These are phyloP conservation scores for Annulohypoxylon stygium DNA, from an alignment of 495 filamentous ascomycete genomes.

Conservation along the genomic window DNA sequence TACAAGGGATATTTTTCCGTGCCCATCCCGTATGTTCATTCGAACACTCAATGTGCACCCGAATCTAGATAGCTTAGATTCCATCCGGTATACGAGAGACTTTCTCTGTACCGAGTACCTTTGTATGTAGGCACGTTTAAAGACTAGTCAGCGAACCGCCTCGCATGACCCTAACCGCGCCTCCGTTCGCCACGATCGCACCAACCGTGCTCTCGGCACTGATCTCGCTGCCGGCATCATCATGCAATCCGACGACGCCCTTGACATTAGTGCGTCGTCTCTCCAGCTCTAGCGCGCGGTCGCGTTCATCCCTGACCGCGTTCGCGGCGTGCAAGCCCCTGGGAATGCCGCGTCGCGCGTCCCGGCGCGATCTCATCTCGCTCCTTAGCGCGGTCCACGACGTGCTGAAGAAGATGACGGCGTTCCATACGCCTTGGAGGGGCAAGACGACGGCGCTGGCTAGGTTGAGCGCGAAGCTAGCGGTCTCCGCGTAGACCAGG, in stretches of 20 bases:
- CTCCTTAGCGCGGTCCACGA: constrained; percentile 55
- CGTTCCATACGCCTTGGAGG: constrained; percentile 88
- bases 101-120: neutral
- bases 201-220: constrained; percentile 38
- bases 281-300: constrained; percentile 76
- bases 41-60: neutral
- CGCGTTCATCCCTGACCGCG: constrained; percentile 80
- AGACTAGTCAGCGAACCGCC: constrained; percentile 39
- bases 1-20: neutral
- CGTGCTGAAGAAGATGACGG: constrained; percentile 80
- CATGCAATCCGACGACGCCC: neutral
- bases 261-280: constrained; percentile 31
- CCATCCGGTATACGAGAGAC: neutral
- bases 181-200: constrained; percentile 15
- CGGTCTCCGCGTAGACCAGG: constrained; percentile 67
- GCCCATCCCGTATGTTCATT: neutral
- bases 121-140: neutral
- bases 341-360: constrained; percentile 38
- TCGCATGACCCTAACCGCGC: constrained; percentile 42
- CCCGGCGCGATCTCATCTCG: constrained; percentile 46
- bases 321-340: constrained; percentile 66
- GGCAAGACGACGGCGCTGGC: constrained; percentile 81
- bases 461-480: constrained; percentile 76
- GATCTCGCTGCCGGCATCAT: constrained; percentile 46
- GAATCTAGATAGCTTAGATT: neutral